Evolutionary conservation across 148 eudicot genomes (phyloP), one percentile per base, ranked within the genome.

Genomic region (Cornus florida): DNA sequence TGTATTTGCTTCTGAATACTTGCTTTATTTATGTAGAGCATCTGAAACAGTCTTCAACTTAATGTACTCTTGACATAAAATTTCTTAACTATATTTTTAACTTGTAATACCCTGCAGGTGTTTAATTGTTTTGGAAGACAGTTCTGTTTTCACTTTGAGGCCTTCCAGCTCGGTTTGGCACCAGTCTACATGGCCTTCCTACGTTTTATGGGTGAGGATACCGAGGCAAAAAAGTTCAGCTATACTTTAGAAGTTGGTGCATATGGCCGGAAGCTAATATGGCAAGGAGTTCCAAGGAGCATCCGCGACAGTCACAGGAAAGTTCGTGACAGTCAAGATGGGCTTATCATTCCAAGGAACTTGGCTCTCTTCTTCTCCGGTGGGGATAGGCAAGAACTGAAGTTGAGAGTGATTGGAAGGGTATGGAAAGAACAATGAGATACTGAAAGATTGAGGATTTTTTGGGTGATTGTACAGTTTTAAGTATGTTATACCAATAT

Each of bases 201-300:
- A 7, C 86, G 90, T 41, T 90, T 88, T 80, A 90, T 90, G 93
- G 93, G 93, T 1, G 93, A 88, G 72, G 93, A 90, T n/a, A 69
- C 5, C 13, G 93, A 90, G 64, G 93, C 91, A 1, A 83, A 79
- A 57, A 85, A 79, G 35, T 90, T 78, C 77, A 80, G 82, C 73
- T 90, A 90, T 74, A 79, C 86, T 38, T 76, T 90, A 67, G 93
- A 88, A 78, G 91, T 90, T 3, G 88, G 93, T 24, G 87, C 80
- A 5, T 57, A 32, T 24, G 91, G 88, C 10, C 83, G 93, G 2
- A 90, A 86, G 81, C 41, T 88, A 75, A 80, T 48, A 6, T 90
- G 92, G 93, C 88, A 90, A 78, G 93, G 91, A 39, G 82, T 88
- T 72, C 93, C 93, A 3, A 81, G 93, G 76, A 90, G 93, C 76